A percentile compares a stretch with the other conserved stretches of the same genome.
phyloP scores from a whole-genome alignment of 169 alveolate species.

The Eimeria falciformis region DNA sequence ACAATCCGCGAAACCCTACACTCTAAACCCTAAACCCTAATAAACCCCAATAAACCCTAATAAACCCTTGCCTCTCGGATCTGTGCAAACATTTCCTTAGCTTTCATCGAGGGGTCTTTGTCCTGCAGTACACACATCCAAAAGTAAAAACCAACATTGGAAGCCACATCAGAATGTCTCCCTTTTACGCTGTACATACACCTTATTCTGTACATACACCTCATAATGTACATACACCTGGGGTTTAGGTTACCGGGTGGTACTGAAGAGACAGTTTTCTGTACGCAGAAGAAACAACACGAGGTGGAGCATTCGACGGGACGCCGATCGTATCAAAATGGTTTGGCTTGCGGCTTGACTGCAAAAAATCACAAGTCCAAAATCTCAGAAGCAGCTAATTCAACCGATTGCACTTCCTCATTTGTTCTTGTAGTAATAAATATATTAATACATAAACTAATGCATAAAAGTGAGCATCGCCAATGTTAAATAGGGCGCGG shows the following conservation, averaged over 20 bases:
- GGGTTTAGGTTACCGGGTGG: slow-evolving; percentile 62
- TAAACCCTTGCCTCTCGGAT: slow-evolving; percentile 41
- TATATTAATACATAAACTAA: neutral
- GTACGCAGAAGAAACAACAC: slow-evolving; percentile 39
- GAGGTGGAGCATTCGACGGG: slow-evolving; percentile 42
- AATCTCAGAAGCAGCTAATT: neutral
- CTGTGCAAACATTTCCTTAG: slow-evolving; percentile 63
- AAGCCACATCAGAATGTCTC: too few species aligned
- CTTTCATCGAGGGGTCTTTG: slow-evolving; percentile 53
- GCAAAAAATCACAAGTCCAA: neutral
- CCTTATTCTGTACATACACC: too few species aligned
- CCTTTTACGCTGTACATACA: too few species aligned
- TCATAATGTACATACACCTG: too few species aligned
- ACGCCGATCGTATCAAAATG: slow-evolving; percentile 53
- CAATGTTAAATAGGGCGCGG: neutral
- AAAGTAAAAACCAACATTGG: too few species aligned
- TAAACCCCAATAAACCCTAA: neutral
- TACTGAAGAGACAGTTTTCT: slow-evolving; percentile 59
- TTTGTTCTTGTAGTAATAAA: neutral
- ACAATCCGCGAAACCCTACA: neutral
- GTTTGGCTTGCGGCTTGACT: slow-evolving; percentile 58
- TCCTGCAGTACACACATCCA: too few species aligned
- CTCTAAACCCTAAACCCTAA: neutral
- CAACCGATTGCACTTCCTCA: neutral
- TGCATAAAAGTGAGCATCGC: neutral